These are phyloP conservation scores for Endotrypanum monterogeii DNA, from an alignment of 208 protist species.

Conservation along the genomic window DNA sequence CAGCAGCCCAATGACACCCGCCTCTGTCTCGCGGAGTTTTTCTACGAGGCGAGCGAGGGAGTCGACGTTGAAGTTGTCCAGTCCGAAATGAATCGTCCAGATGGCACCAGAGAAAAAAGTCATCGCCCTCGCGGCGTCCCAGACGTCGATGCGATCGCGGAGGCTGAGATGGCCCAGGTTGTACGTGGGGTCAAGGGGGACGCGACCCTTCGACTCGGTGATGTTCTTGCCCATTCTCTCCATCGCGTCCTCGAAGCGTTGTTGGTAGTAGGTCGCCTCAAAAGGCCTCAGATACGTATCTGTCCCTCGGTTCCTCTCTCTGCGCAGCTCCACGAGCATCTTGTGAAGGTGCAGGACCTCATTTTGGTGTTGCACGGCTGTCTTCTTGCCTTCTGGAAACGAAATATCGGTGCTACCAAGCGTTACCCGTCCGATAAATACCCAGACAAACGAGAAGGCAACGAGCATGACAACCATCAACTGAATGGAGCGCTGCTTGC, in stretches of 20 bases:
- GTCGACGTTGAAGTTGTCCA: constrained; percentile 83
- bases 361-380: constrained; percentile 36
- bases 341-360: constrained; percentile 72
- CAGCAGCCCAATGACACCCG: constrained; percentile 63
- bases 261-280: constrained; percentile 35
- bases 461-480: constrained; percentile 51
- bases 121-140: constrained; percentile 65
- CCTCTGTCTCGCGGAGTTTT: constrained; percentile 43
- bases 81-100: constrained; percentile 81
- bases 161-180: constrained; percentile 24
- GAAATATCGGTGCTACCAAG: constrained; percentile 37
- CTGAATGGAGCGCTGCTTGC: constrained; percentile 61
- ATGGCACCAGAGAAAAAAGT: constrained; percentile 80
- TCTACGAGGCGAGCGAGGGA: constrained; percentile 57
- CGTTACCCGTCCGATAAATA: constrained; percentile 39
- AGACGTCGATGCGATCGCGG: constrained; percentile 46
- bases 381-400: constrained; percentile 45
- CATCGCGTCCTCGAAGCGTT: constrained; percentile 38
- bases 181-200: constrained; percentile 26
- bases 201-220: constrained; percentile 18
- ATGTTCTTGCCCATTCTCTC: constrained; percentile 48
- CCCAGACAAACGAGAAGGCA: constrained; percentile 37
- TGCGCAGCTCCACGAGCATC: constrained; percentile 44
- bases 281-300: constrained; percentile 45
- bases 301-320: constrained; percentile 44